Evolutionary conservation across 2,329 filamentous ascomycete species (phyloP).

Genomic region (Fonsecaea pedrosoi): DNA sequence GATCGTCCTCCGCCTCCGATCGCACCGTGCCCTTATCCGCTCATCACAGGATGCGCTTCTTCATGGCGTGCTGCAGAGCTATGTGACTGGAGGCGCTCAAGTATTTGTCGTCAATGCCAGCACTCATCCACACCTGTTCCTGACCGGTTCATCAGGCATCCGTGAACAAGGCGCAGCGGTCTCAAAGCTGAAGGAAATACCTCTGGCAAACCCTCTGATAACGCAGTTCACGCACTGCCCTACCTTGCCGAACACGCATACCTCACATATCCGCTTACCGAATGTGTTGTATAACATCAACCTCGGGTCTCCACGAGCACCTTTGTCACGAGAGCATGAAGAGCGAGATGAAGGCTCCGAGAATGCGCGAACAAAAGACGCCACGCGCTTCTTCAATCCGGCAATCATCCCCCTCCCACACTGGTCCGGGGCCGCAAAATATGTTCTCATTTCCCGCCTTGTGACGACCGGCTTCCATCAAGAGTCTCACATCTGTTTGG

Average conservation of each 20-base stretch:
- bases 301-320: slow-evolving; percentile 39
- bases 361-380: slow-evolving; percentile 15
- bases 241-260: slow-evolving; percentile 1
- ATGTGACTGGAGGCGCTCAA: neutral
- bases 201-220: slow-evolving; percentile 11
- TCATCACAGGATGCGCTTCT: slow-evolving; percentile 19
- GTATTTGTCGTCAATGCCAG: slow-evolving; percentile 7
- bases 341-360: slow-evolving; percentile 22
- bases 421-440: slow-evolving; percentile 47
- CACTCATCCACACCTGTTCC: slow-evolving; percentile 4
- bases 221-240: slow-evolving; percentile 12
- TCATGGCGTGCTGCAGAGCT: slow-evolving; percentile 4
- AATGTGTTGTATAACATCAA: slow-evolving; percentile 47
- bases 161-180: neutral
- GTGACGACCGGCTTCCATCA: slow-evolving; percentile 47
- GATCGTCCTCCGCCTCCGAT: slow-evolving; percentile 34
- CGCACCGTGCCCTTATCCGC: slow-evolving; percentile 13
- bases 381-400: slow-evolving; percentile 46
- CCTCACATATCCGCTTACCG: slow-evolving; percentile 45
- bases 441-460: slow-evolving; percentile 48
- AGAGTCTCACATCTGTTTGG: slow-evolving; percentile 50
- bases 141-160: neutral
- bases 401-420: slow-evolving; percentile 49
- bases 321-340: slow-evolving; percentile 6
- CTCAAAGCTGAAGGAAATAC: neutral